phyloP scores from a whole-genome alignment of 2,329 filamentous ascomycete species.

The Alternaria sp. region DNA sequence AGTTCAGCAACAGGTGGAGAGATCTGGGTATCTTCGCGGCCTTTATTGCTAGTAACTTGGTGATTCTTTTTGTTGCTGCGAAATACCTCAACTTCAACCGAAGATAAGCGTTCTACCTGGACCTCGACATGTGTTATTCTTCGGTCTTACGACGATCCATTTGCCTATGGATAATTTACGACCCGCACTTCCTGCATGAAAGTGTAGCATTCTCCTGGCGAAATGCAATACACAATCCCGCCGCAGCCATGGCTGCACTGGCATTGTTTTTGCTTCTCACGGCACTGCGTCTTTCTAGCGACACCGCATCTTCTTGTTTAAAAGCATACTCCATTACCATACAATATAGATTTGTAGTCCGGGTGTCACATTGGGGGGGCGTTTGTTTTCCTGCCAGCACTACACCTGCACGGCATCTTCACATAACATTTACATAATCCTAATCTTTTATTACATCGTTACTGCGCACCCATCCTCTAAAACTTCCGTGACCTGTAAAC shows the following conservation, averaged over 20 bases:
- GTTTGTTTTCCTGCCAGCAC: conserved; percentile 19
- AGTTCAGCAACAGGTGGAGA: conserved; percentile 76
- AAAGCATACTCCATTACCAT: background rate
- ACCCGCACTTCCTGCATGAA: background rate
- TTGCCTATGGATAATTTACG: background rate
- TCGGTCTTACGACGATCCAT: background rate
- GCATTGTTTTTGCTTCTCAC: conserved; percentile 2
- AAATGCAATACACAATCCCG: background rate
- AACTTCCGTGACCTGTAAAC: background rate
- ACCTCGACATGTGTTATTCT: background rate
- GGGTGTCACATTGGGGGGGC: conserved; percentile 27
- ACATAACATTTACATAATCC: conserved; percentile 5
- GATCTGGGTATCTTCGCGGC: conserved; percentile 80
- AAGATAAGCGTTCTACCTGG: conserved; percentile 27
- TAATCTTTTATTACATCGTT: background rate
- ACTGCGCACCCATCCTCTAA: background rate
- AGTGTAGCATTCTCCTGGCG: background rate
- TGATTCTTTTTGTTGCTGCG: conserved; percentile 67
- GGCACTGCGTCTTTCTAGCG: background rate
- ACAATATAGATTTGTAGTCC: conserved; percentile 12
- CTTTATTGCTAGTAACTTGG: conserved; percentile 80
- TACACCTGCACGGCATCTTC: conserved; percentile 1
- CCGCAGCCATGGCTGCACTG: background rate
- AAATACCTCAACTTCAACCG: conserved; percentile 60
- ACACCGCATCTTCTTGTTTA: background rate